Base-by-base conservation (phyloP, 2,329 filamentous ascomycete genomes). In the Aspergillus sojae region DNA sequence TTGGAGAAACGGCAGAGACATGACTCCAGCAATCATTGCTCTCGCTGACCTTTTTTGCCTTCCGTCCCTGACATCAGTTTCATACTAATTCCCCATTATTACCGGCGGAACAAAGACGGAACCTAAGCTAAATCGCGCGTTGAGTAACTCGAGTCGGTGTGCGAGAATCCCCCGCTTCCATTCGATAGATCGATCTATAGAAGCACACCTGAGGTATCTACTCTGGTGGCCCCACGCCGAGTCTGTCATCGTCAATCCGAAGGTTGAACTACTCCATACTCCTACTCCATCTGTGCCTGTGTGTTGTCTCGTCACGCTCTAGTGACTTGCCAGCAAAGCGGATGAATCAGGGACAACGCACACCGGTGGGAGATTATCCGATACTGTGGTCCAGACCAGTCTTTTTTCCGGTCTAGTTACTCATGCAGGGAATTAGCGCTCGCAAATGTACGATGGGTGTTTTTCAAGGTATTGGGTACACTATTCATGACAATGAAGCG, bases 61-160 rank as follows among this genome's bases (percentile, higher is more conserved):
- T 57, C 60, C 30, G 60, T 52, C 32, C 60, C 39, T 62, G 60
- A 58, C 53, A 43, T 34, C 60, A 57, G 32, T 34, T 55, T 39
- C 48, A 52, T 32, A 52, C 48, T 52, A 52, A 50, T 50, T 19
- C 16, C 16, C 12, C 46, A 50, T 50, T 50, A 30, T 30, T 28
- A 50, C 46, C 46, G n/a, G 46, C 46, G 39, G 39, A 10, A 30
- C 26, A 50, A 26, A 50, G 14, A 54, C 34, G 30, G 32, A 54
- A 54, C 52, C 28, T 50, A 26, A 5, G 9, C 46, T 54, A 21
- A 34, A 54, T 36, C 30, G 30, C 30, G 30, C 9, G 32, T 23
- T 28, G 9, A 36, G 32, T 26, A 39, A 39, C n/a, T 26, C n/a
- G 52, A 55, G 52, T 55, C 52, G 52, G 52, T 55, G 52, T 55